Evolutionary conservation across 2,329 filamentous ascomycete species (phyloP).

Genomic region (Pseudogymnoascus sp.): DNA sequence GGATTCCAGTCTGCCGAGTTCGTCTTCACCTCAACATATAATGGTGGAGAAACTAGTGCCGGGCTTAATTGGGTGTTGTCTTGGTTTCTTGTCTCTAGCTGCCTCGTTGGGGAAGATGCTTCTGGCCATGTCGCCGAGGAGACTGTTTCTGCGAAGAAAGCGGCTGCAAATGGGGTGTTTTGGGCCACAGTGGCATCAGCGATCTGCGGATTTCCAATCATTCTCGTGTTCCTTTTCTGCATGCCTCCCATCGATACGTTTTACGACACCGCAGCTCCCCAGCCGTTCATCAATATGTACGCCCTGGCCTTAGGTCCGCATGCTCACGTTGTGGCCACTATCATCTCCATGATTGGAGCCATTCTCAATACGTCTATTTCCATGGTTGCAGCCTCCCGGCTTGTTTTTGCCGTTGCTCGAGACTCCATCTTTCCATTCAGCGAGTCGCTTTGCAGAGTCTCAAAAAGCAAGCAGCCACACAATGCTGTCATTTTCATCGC

Average conservation of each 20-base stretch:
- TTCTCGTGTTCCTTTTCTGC: constrained; percentile 27
- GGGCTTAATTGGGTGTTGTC: constrained; percentile 27
- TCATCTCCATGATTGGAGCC: constrained; percentile 15
- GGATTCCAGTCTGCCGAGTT: constrained; percentile 38
- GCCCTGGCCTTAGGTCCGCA: constrained; percentile 16
- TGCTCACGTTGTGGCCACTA: constrained; percentile 16
- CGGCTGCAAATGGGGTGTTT: constrained; percentile 27
- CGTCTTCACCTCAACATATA: constrained; percentile 36
- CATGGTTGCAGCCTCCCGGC: constrained; percentile 12
- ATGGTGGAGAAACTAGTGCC: constrained; percentile 17
- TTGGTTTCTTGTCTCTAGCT: constrained; percentile 25
- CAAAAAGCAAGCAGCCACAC: constrained; percentile 13
- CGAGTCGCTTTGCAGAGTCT: constrained; percentile 10
- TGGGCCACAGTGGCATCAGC: constrained; percentile 28
- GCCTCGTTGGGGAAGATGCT: constrained; percentile 26
- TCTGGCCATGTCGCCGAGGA: constrained; percentile 28
- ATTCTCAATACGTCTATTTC: constrained; percentile 16
- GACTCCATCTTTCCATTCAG: constrained; percentile 13
- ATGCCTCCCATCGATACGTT: constrained; percentile 28
- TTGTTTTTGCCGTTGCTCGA: constrained; percentile 13
- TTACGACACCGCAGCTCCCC: constrained; percentile 25
- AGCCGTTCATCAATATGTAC: constrained; percentile 22
- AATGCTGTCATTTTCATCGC: constrained; percentile 14
- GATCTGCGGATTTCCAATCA: constrained; percentile 27
- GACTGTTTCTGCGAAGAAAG: constrained; percentile 27